Evolutionary conservation across 768 basidiomycete genomes (phyloP), one percentile per base, ranked within the genome.

Genomic region (Cubamyces lactineus): DNA sequence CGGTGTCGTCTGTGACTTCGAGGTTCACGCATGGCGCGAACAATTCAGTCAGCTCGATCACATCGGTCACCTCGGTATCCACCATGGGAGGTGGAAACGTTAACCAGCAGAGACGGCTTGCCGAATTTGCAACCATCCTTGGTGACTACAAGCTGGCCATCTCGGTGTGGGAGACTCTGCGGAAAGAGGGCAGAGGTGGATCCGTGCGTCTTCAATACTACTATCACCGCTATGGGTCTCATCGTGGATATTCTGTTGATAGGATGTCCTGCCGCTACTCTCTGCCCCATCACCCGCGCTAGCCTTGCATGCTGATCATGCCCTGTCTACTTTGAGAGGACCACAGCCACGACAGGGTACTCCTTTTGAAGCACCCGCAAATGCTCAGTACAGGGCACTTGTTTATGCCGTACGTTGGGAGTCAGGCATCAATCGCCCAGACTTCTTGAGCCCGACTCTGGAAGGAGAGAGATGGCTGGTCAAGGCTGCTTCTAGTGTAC

Each of bases 61-160:
- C 70, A 12, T 70, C 75, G 5, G 49, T 72, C 9, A 53, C 70
- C 1, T 73, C 69, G 13, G 24, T 62, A 0, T 67, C 63, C 3
- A 67, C 64, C 1, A 61, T 66, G 46, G 56, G 42, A 13, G 66
- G 57, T 3, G 70, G 79, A 26, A 80, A 83, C 7, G 85, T 85
- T 7, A 80, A 87, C 5, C 92, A 89, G 67, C 86, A 89, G 65
- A 83, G 94, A 47, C 86, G 96, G n/a, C 78, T 98, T 3, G 97
- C 95, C 11, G 97, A 99, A 73, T 96, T 98, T 76, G 88, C 94
- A 9, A 97, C 97, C 19, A 85, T 96, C 61, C 76, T 98, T 2
- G 91, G 94, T 3, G 97, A 99, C 74, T 86, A 87, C 72, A 94
- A 92, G 67, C 80, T 96, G 34, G 96, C 96, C 0, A 78, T 84